Evolutionary conservation across 441 rosid genomes (phyloP).

Genomic region (Arabidopsis lyrata): DNA sequence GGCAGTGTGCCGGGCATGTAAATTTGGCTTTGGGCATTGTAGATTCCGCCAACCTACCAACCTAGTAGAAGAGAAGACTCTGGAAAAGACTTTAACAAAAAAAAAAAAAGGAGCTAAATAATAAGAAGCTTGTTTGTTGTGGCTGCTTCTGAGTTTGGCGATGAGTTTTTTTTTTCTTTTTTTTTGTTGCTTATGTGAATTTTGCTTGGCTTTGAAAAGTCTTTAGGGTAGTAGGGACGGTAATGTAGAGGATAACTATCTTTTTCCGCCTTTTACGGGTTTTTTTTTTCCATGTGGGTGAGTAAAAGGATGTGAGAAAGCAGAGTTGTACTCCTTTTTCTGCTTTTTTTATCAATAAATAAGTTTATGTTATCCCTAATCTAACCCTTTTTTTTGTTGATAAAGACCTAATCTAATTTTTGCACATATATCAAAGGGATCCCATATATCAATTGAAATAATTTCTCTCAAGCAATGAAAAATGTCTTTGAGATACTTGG

Average conservation of each 20-base stretch:
- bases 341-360: slow-evolving; percentile 28
- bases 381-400: no score
- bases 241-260: slow-evolving; percentile 43
- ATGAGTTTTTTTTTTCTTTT: slow-evolving; percentile 34
- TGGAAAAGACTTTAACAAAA: neutral
- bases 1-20: slow-evolving; percentile 13
- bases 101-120: slow-evolving; percentile 39
- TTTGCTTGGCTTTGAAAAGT: neutral
- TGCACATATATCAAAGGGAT: no score
- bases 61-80: slow-evolving; percentile 21
- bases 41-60: slow-evolving; percentile 27
- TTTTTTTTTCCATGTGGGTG: slow-evolving; percentile 33
- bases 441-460: no score
- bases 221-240: neutral
- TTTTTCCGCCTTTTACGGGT: slow-evolving; percentile 46
- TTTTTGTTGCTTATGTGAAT: neutral
- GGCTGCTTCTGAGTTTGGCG: slow-evolving; percentile 36
- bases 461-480: neutral
- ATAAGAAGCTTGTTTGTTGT: neutral
- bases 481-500: neutral
- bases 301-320: slow-evolving; percentile 40
- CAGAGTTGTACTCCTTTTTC: slow-evolving; percentile 29
- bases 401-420: neutral
- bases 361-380: neutral
- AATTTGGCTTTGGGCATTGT: slow-evolving; percentile 25